Base-by-base conservation (phyloP, 2,329 filamentous ascomycete genomes). In the Hypoxylon sp. region DNA sequence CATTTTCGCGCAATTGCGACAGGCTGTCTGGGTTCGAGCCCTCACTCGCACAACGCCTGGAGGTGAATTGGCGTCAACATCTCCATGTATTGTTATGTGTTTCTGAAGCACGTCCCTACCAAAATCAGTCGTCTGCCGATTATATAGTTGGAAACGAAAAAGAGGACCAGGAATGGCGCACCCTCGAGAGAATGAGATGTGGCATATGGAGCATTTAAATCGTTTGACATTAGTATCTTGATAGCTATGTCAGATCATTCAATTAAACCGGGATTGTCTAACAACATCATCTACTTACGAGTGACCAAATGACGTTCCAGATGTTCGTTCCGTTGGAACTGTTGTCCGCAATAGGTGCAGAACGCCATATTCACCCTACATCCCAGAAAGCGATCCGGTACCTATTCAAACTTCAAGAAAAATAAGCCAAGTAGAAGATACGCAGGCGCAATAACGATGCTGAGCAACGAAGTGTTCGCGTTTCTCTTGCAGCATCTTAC, bases 201-300 rank as follows among this genome's bases (percentile, higher is more conserved):
- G 62, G 21, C 62, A 64, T 36, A 64, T 64, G n/a, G 57, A 55
- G 34, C 62, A 64, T 59, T 64, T 64, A 23, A 64, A 64, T 34
- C 62, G 55, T 28, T 64, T 64, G 30, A 64, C 55, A 36, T 64
- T 64, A n/a, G 62, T 57, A 43, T 64, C 62, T 64, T 30, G 28
- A 9, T 30, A 30, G 28, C 14, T 10, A 19, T 59, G 55, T 59
- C 28, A 59, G 45, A 14, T 14, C 13, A 34, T 14, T 21, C 5
- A 6, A 28, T 5, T 2, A 9, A 28, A 10, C 9, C 23, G 19
- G 4, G 21, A 30, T 59, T 59, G 6, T 38, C 30, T 2, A 11
- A 19, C 6, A n/a, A 28, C 10, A 43, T 30, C 32, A 9, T 7
- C 5, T 21, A 53, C 62, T 64, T 19, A 64, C 62, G 62, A 36